phyloP scores from a whole-genome alignment of 345 rosid genomes.

The Arabidopsis suecica region DNA sequence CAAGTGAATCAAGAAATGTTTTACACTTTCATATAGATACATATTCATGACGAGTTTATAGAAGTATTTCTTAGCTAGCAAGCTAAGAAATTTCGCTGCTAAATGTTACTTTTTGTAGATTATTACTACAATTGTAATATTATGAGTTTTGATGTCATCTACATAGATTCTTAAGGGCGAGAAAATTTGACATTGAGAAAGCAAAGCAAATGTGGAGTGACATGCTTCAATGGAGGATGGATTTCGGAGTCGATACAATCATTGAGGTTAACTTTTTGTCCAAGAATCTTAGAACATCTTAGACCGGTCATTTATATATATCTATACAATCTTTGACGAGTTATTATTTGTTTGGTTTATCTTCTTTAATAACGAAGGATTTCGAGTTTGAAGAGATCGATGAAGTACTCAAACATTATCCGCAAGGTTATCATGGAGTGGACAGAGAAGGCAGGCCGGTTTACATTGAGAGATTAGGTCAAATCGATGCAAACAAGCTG shows the following conservation, averaged over 20 bases:
- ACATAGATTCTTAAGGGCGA: constrained; percentile 83
- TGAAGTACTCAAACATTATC: constrained; percentile 83
- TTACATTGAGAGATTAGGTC: constrained; percentile 94
- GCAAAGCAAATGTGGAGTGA: constrained; percentile 99
- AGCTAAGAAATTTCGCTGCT: not conserved
- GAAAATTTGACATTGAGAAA: constrained; percentile 88
- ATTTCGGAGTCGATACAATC: constrained; percentile 79
- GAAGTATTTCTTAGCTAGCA: not conserved
- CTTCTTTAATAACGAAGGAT: constrained; percentile 53
- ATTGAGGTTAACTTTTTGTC: constrained; percentile 59
- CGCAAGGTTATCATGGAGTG: constrained; percentile 97
- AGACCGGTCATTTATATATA: not conserved
- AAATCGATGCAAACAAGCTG: constrained; percentile 80
- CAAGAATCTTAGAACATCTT: constrained; percentile 16
- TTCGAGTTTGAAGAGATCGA: constrained; percentile 83
- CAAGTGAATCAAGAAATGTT: too few species aligned
- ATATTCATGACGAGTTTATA: too few species aligned
- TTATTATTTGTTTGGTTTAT: not conserved
- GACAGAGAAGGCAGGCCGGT: constrained; percentile 96
- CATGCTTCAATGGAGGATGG: constrained; percentile 95
- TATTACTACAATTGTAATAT: not conserved
- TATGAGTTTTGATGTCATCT: not conserved
- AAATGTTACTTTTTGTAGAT: not conserved
- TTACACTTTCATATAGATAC: too few species aligned
- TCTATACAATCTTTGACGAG: not conserved